phyloP scores from a whole-genome alignment of 352 stramenopile species.

The Thraustotheca clavata region DNA sequence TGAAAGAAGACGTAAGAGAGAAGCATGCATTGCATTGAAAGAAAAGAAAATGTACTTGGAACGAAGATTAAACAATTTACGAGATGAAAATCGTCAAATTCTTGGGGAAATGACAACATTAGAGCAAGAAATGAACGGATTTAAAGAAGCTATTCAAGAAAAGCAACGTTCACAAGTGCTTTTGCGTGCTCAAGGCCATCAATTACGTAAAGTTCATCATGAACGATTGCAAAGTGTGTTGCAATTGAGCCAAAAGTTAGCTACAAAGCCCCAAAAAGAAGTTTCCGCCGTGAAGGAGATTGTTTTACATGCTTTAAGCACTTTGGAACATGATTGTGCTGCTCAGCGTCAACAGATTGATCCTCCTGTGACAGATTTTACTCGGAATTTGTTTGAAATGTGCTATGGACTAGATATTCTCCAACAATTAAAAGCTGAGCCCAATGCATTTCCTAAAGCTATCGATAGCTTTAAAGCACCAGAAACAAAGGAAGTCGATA shows the following conservation, averaged over 20 bases:
- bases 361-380: not conserved
- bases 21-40: not conserved
- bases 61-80: not conserved
- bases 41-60: constrained; percentile 9
- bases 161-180: constrained; percentile 7
- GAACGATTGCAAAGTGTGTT: not conserved
- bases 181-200: not conserved
- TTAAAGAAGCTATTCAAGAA: not conserved
- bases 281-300: not conserved
- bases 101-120: not conserved
- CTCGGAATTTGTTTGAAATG: not conserved
- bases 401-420: not conserved
- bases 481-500: not conserved
- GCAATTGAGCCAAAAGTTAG: not conserved
- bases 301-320: not conserved
- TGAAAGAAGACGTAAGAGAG: not conserved
- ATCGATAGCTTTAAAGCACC: not conserved
- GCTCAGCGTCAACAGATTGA: not conserved
- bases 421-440: not conserved
- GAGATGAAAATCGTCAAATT: not conserved
- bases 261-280: not conserved
- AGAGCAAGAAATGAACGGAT: not conserved
- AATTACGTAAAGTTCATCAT: not conserved
- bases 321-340: not conserved
- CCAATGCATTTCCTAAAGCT: not conserved